Conservation (phyloP, 805 yeast genomes). For the Pichia scutulata region DNA sequence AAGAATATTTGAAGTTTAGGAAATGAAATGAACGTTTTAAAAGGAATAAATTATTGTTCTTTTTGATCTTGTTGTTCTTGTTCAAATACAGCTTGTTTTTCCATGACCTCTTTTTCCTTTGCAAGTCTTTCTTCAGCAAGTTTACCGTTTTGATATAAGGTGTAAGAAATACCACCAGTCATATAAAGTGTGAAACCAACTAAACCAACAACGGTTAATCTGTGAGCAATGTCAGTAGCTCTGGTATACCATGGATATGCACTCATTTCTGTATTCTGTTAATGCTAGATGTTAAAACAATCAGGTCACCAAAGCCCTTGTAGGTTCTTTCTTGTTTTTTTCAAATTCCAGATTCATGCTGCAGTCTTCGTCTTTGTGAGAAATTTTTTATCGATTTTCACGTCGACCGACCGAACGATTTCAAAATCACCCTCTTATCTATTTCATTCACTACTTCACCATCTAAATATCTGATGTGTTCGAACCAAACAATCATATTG, state of each 20-base stretch:
- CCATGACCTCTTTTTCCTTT: constrained; percentile 22
- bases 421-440: neutral
- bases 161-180: constrained; percentile 44
- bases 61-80: constrained; percentile 12
- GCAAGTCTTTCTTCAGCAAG: constrained; percentile 39
- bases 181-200: constrained; percentile 47
- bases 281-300: neutral
- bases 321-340: neutral
- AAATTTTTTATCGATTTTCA: neutral
- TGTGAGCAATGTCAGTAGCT: constrained; percentile 63
- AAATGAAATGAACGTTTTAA: neutral
- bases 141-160: constrained; percentile 45
- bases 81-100: constrained; percentile 20
- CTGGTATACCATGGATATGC: constrained; percentile 68
- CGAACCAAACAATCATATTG: constrained; percentile 22
- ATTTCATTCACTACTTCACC: constrained; percentile 17
- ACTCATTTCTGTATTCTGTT: constrained; percentile 3
- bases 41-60: neutral
- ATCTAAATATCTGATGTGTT: constrained; percentile 21
- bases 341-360: neutral
- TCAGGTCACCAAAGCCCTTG: neutral
- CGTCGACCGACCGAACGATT: constrained; percentile 3
- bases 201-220: constrained; percentile 60
- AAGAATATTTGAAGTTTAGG: neutral
- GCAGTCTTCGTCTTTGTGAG: neutral